These are phyloP conservation scores for Pseudogymnoascus sp. DNA, from an alignment of 2,329 filamentous ascomycete species.

Conservation along the genomic window DNA sequence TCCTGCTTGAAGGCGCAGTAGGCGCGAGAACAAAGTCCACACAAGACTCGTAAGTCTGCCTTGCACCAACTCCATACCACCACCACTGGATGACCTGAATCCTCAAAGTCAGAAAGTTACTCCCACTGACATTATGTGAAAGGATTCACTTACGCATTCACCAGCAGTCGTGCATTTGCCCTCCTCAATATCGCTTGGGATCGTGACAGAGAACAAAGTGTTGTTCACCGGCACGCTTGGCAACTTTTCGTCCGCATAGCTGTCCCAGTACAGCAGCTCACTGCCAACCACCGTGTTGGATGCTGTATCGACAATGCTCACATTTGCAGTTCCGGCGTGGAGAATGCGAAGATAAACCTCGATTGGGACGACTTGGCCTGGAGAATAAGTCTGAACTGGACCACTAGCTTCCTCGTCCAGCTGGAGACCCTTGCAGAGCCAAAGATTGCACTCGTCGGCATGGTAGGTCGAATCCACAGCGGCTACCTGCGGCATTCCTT, in stretches of 20 bases:
- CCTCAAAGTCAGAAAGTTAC: conserved; percentile 29
- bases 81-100: conserved; percentile 49
- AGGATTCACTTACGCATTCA: conserved; percentile 20
- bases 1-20: neutral
- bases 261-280: conserved; percentile 40
- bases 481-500: conserved; percentile 31
- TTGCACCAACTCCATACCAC: conserved; percentile 43
- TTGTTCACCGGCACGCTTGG: conserved; percentile 38
- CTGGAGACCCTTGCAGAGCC: conserved; percentile 42
- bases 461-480: conserved; percentile 28
- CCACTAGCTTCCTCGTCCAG: conserved; percentile 38
- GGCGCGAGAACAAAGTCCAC: conserved; percentile 39
- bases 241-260: conserved; percentile 42
- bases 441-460: conserved; percentile 32
- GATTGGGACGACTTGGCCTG: conserved; percentile 40
- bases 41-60: conserved; percentile 53
- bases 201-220: conserved; percentile 46
- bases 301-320: conserved; percentile 45
- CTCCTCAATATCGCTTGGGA: conserved; percentile 41
- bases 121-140: neutral
- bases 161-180: conserved; percentile 31
- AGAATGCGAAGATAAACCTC: conserved; percentile 37
- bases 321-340: conserved; percentile 49
- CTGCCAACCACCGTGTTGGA: conserved; percentile 43
- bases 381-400: conserved; percentile 35